Conservation (phyloP, 257 asterid species). For the Solanum arcanum region DNA sequence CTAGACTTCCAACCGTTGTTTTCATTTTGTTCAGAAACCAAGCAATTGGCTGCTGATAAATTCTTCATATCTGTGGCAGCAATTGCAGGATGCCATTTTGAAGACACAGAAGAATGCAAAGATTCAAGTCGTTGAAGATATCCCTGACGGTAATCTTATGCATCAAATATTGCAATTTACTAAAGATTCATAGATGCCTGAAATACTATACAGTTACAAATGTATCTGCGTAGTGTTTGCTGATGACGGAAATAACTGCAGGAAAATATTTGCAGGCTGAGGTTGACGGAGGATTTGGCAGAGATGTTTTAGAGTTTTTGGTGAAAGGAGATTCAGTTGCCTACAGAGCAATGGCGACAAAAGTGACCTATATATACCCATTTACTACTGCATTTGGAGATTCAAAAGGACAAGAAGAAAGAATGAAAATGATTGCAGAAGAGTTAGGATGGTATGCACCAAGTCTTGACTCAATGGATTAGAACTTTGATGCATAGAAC, state of each 20-base stretch:
- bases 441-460: conserved; percentile 91
- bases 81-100: conserved; percentile 57
- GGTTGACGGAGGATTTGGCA: conserved; percentile 89
- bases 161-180: not conserved
- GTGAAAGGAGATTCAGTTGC: conserved; percentile 63
- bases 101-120: conserved; percentile 74
- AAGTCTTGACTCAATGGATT: conserved; percentile 56
- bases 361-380: conserved; percentile 74
- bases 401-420: conserved; percentile 75
- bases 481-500: not conserved
- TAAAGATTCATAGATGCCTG: not conserved
- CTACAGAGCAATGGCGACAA: conserved; percentile 77
- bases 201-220: not conserved
- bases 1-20: not conserved
- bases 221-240: not conserved
- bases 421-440: conserved; percentile 45
- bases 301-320: conserved; percentile 74
- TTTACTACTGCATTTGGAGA: conserved; percentile 96
- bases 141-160: conserved; percentile 33
- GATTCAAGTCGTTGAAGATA: conserved; percentile 58
- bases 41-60: not conserved
- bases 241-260: conserved; percentile 9
- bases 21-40: not conserved
- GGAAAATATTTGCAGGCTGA: conserved; percentile 74
- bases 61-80: conserved; percentile 15